These are phyloP conservation scores for Haematococcus sp. DNA, from an alignment of 139 green algal genomes.

Conservation along the genomic window DNA sequence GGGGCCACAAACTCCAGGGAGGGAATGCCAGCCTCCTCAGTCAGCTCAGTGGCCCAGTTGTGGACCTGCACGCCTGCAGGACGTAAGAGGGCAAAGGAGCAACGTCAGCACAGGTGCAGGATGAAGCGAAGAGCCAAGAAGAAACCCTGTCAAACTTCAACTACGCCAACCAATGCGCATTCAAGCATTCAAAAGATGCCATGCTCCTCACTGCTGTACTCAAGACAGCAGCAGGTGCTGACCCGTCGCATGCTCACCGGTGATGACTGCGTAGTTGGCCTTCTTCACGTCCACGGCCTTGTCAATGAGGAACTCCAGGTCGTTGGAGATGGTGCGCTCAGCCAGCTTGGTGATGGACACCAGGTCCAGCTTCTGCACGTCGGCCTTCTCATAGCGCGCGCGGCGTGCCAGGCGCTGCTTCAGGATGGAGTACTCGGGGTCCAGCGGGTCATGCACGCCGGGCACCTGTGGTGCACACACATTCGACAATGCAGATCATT, in stretches of 20 bases:
- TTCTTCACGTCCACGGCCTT: conserved; percentile 70
- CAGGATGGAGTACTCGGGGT: conserved; percentile 86
- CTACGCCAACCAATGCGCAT: no score
- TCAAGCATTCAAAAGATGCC: neutral
- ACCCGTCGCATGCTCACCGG: conserved; percentile 66
- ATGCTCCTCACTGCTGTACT: conserved; percentile 29
- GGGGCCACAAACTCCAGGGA: conserved; percentile 72
- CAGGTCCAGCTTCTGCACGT: conserved; percentile 47
- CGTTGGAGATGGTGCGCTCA: conserved; percentile 75
- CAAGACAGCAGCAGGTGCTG: no score
- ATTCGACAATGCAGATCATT: conserved; percentile 20
- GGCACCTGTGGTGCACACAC: no score
- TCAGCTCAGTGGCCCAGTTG: conserved; percentile 61
- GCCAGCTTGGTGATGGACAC: conserved; percentile 64
- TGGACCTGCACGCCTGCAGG: conserved; percentile 51
- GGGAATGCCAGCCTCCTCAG: conserved; percentile 31
- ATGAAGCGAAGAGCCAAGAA: no score
- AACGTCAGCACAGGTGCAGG: neutral
- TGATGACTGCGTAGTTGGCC: conserved; percentile 83
- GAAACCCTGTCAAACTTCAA: no score
- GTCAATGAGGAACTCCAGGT: conserved; percentile 82
- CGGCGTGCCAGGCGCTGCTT: conserved; percentile 78
- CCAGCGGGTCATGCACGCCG: conserved; percentile 68
- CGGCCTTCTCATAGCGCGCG: conserved; percentile 45
- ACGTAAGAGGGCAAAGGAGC: neutral